Evolutionary conservation across 2,329 filamentous ascomycete genomes (phyloP), one percentile per base, ranked within the genome.

Genomic region (Microdochium bolleyi): DNA sequence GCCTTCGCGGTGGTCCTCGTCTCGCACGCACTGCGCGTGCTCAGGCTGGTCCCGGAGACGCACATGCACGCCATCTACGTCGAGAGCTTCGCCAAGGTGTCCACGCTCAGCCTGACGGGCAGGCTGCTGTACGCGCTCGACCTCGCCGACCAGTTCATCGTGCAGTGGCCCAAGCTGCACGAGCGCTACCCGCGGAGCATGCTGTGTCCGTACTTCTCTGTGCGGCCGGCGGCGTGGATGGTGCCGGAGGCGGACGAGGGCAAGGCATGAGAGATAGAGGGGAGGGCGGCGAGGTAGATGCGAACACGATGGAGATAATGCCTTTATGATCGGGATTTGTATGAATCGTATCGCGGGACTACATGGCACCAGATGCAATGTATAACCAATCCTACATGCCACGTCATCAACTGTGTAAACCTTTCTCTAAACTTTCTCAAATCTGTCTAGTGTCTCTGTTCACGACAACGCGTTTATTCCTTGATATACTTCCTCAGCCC

Each of bases 1-100:
- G 89, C 86, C 1, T 89, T 95, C 55, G 85, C 95, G 34, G 75
- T 96, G 49, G 78, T 76, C 2, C 51, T 81, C 2, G 71, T 73
- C 0, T 78, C 75, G 0, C 73, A 78, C 38, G 1, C 72, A 0
- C 61, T 83, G 49, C 80, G 77, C 61, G 55, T 81, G 11, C 59
- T 74, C 32, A 70, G 60, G 51, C 10, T 74, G 5, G 70, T 73
- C 24, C 76, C 76, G 0, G 66, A 73, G 21, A 70, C 75, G 25
- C 79, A 78, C 57, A 85, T 92, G 72, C 82, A 83, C 56, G 85
- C 88, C 10, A 75, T 97, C 14, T 99, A 94, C 66, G 81, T 96
- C 25, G 94, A 99, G 74, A 94, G 88, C 21, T 96, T 92, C 86
- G 92, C 94, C 2, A 80, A 94, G 16, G 88, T 95, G 16, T 85